Evolutionary conservation across 1,139 yeast species (phyloP).

Genomic region (Yamadazyma songkhlaensis): DNA sequence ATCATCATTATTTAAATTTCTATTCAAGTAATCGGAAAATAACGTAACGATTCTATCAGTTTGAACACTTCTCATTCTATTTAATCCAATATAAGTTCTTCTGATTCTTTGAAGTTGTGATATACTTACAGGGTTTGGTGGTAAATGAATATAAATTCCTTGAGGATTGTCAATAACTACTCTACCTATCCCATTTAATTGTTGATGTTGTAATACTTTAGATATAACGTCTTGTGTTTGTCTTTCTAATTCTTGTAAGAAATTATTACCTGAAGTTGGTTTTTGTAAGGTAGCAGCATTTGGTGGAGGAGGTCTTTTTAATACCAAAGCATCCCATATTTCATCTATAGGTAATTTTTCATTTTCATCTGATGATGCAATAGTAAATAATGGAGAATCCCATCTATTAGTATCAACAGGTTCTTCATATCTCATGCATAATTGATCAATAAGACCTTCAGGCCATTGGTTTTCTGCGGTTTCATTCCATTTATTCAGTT

Average conservation of each 20-base stretch:
- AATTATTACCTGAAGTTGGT: constrained; percentile 71
- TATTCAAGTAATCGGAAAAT: constrained; percentile 72
- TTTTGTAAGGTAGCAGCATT: constrained; percentile 75
- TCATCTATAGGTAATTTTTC: constrained; percentile 58
- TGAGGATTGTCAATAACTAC: constrained; percentile 38
- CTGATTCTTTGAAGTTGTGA: constrained; percentile 83
- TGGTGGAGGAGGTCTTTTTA: constrained; percentile 64
- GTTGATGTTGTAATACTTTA: constrained; percentile 59
- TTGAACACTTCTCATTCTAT: constrained; percentile 74
- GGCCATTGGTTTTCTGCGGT: constrained; percentile 54
- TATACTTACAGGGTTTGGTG: constrained; percentile 58
- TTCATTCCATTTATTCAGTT: constrained; percentile 63
- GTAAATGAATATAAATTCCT: constrained; percentile 54
- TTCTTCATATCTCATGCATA: constrained; percentile 87
- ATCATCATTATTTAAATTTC: constrained; percentile 31
- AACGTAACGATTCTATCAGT: constrained; percentile 61
- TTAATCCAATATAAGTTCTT: constrained; percentile 75
- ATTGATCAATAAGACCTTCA: constrained; percentile 58
- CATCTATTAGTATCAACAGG: constrained; percentile 85
- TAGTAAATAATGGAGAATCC: constrained; percentile 88
- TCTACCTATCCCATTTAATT: constrained; percentile 52
- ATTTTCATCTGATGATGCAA: constrained; percentile 56
- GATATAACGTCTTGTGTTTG: constrained; percentile 64
- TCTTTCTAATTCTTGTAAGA: constrained; percentile 74
- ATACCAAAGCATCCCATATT: constrained; percentile 69